phyloP scores from a whole-genome alignment of 345 rosid genomes.

The Euclidium syriacum region DNA sequence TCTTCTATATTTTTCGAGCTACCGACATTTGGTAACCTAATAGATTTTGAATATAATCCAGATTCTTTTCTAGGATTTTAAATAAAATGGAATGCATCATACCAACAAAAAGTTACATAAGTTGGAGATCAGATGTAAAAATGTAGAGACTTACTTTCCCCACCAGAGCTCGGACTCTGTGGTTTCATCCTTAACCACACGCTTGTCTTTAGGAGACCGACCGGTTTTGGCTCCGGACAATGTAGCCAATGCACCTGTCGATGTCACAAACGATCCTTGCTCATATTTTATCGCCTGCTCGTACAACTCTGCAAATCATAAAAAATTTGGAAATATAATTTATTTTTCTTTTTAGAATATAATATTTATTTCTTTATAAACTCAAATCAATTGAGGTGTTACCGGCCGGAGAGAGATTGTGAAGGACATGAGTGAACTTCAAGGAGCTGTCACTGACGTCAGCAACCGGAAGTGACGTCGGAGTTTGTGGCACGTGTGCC shows the following conservation, averaged over 20 bases:
- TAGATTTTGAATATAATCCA: too few species aligned
- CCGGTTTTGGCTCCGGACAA: constrained; percentile 94
- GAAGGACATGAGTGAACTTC: constrained; percentile 91
- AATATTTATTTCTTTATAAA: too few species aligned
- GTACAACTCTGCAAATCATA: constrained; percentile 52
- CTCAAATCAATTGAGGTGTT: too few species aligned
- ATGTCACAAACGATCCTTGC: constrained; percentile 76
- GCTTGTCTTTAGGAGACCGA: constrained; percentile 83
- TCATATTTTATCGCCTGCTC: constrained; percentile 84
- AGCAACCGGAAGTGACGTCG: constrained; percentile 42
- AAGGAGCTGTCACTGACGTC: constrained; percentile 78
- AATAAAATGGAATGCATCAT: too few species aligned
- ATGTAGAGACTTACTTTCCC: constrained; percentile 66
- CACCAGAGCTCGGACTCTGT: constrained; percentile 77
- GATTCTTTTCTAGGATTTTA: too few species aligned
- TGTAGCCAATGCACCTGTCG: constrained; percentile 81
- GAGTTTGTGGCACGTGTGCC: constrained; percentile 38
- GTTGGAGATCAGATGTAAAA: too few species aligned
- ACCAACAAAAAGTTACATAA: too few species aligned
- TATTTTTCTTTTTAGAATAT: too few species aligned
- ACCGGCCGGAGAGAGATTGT: constrained; percentile 98
- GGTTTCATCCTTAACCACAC: constrained; percentile 74
- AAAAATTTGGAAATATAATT: too few species aligned
- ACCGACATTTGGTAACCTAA: too few species aligned
- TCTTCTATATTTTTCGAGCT: too few species aligned